Conservation (phyloP, 768 basidiomycete species). For the Russula abietina region DNA sequence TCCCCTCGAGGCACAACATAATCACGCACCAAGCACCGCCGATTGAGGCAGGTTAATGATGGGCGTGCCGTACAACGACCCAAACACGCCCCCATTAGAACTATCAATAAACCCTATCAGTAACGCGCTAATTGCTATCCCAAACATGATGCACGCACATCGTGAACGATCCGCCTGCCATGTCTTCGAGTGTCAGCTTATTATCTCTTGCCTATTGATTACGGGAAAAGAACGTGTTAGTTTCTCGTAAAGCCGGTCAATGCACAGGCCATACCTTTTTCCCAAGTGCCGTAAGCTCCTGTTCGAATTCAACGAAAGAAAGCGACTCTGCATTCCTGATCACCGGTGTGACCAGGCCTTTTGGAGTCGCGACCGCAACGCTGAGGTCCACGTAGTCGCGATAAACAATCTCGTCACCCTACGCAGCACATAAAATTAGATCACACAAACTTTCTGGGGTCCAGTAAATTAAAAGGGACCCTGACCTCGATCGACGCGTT, state of each 20-base stretch:
- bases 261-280: conserved; percentile 55
- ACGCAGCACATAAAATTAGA: neutral
- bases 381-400: conserved; percentile 88
- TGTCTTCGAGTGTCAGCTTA: conserved; percentile 95
- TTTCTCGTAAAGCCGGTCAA: conserved; percentile 2
- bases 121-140: neutral
- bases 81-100: conserved; percentile 98
- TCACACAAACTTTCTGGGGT: neutral
- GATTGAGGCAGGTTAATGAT: conserved; percentile 97
- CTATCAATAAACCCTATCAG: conserved; percentile 37
- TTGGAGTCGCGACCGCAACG: conserved; percentile 95
- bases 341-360: conserved; percentile 94
- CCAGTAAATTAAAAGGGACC: neutral
- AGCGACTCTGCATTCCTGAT: conserved; percentile 85
- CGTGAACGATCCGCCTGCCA: conserved; percentile 98
- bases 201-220: conserved; percentile 70
- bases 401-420: conserved; percentile 87
- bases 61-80: conserved; percentile 94
- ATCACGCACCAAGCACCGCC: conserved; percentile 72
- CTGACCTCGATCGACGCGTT: conserved; percentile 82
- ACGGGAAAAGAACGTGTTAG: conserved; percentile 10
- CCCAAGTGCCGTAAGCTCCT: conserved; percentile 83
- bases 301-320: conserved; percentile 87
- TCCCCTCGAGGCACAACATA: conserved; percentile 5
- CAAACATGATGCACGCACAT: conserved; percentile 52